Evolutionary conservation across 2,329 filamentous ascomycete genomes (phyloP).

Genomic region (Diplodia mutila): DNA sequence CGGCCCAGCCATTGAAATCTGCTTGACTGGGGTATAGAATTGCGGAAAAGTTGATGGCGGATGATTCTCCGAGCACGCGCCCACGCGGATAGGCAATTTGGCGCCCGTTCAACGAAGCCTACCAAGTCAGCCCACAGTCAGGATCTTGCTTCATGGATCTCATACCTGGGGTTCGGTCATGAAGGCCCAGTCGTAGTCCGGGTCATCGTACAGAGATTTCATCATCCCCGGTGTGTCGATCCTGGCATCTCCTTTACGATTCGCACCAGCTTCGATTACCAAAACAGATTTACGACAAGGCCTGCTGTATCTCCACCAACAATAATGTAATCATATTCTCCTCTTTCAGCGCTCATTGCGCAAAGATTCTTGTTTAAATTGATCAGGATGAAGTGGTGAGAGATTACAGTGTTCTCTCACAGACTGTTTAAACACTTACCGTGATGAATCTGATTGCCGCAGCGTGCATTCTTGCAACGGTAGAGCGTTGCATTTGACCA

Average conservation of each 20-base stretch:
- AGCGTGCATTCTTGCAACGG: no score
- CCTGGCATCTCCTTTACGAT: constrained; percentile 31
- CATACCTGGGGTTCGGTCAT: constrained; percentile 38
- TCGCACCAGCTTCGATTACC: constrained; percentile 30
- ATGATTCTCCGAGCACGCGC: constrained; percentile 43
- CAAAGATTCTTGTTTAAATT: no score
- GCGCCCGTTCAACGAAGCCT: constrained; percentile 25
- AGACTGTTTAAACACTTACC: no score
- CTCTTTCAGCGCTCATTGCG: neutral
- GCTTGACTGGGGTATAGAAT: no score
- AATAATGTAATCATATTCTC: constrained; percentile 22
- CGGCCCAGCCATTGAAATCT: no score
- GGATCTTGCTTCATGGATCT: neutral
- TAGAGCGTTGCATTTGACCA: no score
- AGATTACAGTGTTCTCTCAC: no score
- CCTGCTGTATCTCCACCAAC: constrained; percentile 30
- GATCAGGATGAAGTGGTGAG: no score
- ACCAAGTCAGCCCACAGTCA: neutral
- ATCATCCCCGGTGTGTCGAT: constrained; percentile 35
- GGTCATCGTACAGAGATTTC: constrained; percentile 32
- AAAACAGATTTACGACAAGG: constrained; percentile 29
- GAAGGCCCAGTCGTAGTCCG: constrained; percentile 39
- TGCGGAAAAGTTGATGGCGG: constrained; percentile 37
- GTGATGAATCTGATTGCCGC: no score
- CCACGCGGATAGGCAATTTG: constrained; percentile 37